A percentile compares a stretch with the other conserved stretches of the same genome.
phyloP scores from a whole-genome alignment of 768 basidiomycete genomes.

The Calvatia gigantea region DNA sequence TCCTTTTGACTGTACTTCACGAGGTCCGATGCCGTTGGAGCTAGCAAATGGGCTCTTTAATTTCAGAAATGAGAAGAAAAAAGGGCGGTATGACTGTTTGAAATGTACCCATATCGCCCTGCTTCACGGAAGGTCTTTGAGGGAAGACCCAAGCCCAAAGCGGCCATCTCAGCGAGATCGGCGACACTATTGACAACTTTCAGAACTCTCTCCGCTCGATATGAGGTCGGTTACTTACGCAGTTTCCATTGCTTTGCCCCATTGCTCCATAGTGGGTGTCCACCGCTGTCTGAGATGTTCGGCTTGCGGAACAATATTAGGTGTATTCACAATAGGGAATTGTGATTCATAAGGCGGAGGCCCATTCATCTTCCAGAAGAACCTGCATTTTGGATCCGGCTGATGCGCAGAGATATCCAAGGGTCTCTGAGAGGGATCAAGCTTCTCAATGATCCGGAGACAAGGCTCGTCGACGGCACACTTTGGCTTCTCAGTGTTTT shows the following conservation, averaged over 20 bases:
- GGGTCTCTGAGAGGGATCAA: constrained; percentile 79
- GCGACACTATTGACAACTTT: constrained; percentile 55
- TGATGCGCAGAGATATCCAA: constrained; percentile 76
- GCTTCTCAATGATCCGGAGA: constrained; percentile 67
- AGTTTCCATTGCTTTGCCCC: constrained; percentile 86
- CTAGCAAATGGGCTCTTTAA: constrained; percentile 77
- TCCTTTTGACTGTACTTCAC: constrained; percentile 71
- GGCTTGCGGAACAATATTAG: constrained; percentile 78
- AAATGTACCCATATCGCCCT: constrained; percentile 74
- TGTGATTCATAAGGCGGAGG: constrained; percentile 73
- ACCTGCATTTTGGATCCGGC: constrained; percentile 94
- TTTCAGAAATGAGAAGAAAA: neutral
- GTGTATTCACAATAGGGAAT: constrained; percentile 74
- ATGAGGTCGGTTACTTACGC: constrained; percentile 50
- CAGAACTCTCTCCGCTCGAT: neutral
- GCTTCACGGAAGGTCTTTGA: constrained; percentile 71
- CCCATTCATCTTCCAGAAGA: constrained; percentile 84
- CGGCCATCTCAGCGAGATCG: constrained; percentile 84
- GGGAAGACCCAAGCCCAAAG: constrained; percentile 77
- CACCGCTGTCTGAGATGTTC: constrained; percentile 56
- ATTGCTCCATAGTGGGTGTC: constrained; percentile 73
- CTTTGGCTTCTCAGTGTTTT: constrained; percentile 91
- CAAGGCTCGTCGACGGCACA: constrained; percentile 85
- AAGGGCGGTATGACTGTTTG: neutral
- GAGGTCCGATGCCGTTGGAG: constrained; percentile 92